Percentiles rank a stretch among this genome's conserved stretches.
Conservation (phyloP, 2,329 filamentous ascomycete species). For the Epichloe baconii region DNA sequence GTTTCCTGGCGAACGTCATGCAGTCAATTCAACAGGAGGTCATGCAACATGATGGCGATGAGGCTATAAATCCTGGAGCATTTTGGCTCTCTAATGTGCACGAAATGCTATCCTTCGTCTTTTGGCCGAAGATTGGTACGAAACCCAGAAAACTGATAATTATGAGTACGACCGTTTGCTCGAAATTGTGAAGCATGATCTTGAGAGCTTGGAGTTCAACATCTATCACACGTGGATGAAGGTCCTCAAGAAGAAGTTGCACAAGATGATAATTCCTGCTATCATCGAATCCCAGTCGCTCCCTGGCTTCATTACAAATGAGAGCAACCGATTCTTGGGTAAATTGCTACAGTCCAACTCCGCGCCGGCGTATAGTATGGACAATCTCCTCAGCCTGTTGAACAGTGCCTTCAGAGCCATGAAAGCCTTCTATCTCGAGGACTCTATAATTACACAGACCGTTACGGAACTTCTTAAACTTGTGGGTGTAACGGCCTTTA, state of each 20-base stretch:
- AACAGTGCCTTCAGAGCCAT: slow-evolving; percentile 98
- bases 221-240: slow-evolving; percentile 99
- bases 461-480: slow-evolving; percentile 85
- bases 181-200: slow-evolving; percentile 97
- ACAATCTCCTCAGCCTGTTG: slow-evolving; percentile 86
- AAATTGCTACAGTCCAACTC: slow-evolving; percentile 89
- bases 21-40: slow-evolving; percentile 99
- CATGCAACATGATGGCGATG: slow-evolving; percentile 96
- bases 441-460: slow-evolving; percentile 89
- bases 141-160: slow-evolving; percentile 97
- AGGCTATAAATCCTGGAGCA: slow-evolving; percentile 90
- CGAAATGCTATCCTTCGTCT: slow-evolving; percentile 99
- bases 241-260: slow-evolving; percentile 95
- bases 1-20: slow-evolving; percentile 98
- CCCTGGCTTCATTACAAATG: slow-evolving; percentile 95
- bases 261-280: slow-evolving; percentile 98
- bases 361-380: slow-evolving; percentile 96
- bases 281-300: slow-evolving; percentile 99
- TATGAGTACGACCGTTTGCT: slow-evolving; percentile 96
- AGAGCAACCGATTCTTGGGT: slow-evolving; percentile 95
- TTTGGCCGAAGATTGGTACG: slow-evolving; percentile 99
- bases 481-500: slow-evolving; percentile 95
- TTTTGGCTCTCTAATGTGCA: slow-evolving; percentile 99
- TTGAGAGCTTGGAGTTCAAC: slow-evolving; percentile 98
- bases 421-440: slow-evolving; percentile 96